These are phyloP conservation scores for Durusdinium trenchii DNA, from an alignment of 73 alveolate genomes.

Conservation along the genomic window DNA sequence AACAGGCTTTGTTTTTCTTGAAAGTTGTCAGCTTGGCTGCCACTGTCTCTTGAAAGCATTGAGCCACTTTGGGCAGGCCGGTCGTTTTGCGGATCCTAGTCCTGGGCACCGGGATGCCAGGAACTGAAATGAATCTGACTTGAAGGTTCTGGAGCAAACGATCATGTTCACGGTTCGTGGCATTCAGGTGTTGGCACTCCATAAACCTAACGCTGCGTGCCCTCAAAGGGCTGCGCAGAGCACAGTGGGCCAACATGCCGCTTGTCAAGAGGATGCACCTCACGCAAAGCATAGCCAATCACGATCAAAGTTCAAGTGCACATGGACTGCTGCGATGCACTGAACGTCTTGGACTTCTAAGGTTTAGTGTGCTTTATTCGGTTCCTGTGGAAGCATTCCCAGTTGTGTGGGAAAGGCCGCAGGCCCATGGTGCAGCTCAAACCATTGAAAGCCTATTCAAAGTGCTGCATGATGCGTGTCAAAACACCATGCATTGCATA, in stretches of 20 bases:
- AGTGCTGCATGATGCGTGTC: no score
- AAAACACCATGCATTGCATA: no score
- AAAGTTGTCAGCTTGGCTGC: neutral
- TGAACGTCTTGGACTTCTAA: neutral
- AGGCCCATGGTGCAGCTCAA: neutral
- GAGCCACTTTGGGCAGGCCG: constrained; percentile 8
- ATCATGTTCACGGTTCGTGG: neutral
- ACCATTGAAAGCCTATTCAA: no score
- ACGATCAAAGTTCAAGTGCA: neutral
- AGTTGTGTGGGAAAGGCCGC: constrained; percentile 76
- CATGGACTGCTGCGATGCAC: neutral
- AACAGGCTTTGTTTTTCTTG: neutral
- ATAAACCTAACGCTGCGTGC: constrained; percentile 85
- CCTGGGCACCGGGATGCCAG: constrained; percentile 72
- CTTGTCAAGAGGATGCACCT: neutral
- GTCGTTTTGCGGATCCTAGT: constrained; percentile 68
- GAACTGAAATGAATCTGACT: neutral
- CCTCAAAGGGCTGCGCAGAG: constrained; percentile 83
- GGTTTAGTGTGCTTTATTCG: constrained; percentile 76
- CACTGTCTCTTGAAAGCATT: neutral
- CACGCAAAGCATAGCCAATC: neutral
- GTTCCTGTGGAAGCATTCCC: constrained; percentile 92
- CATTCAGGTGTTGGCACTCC: constrained; percentile 88
- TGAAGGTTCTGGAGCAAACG: neutral
- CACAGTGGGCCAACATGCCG: constrained; percentile 92